Evolutionary conservation across 1,139 yeast species (phyloP).

Genomic region (Nakaseomyces kungkrabaensis): DNA sequence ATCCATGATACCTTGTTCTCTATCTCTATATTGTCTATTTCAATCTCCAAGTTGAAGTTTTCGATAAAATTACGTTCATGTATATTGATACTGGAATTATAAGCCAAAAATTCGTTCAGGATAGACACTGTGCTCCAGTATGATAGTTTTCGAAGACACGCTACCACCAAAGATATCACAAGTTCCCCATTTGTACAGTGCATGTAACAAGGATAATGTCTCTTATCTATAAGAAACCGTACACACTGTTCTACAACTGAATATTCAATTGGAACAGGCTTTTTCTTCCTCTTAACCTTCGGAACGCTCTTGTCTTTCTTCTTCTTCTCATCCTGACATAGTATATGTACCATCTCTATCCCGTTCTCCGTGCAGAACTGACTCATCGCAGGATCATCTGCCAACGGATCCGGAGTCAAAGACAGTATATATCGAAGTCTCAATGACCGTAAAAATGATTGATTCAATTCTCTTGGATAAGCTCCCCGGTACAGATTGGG

Average conservation of each 20-base stretch:
- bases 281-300: slow-evolving; percentile 60
- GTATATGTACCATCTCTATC: slow-evolving; percentile 49
- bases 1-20: slow-evolving; percentile 28
- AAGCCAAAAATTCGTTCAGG: slow-evolving; percentile 73
- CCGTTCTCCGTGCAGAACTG: slow-evolving; percentile 38
- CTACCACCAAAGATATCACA: slow-evolving; percentile 71
- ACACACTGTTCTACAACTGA: slow-evolving; percentile 50
- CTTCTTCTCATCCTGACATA: slow-evolving; percentile 41
- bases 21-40: slow-evolving; percentile 29
- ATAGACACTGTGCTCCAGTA: slow-evolving; percentile 89
- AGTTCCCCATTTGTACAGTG: slow-evolving; percentile 90
- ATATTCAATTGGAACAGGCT: slow-evolving; percentile 70
- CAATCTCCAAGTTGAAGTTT: slow-evolving; percentile 57
- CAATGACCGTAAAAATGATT: slow-evolving; percentile 59
- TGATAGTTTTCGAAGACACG: slow-evolving; percentile 73
- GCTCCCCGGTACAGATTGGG: slow-evolving; percentile 73
- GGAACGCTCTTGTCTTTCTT: slow-evolving; percentile 29
- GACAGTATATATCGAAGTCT: slow-evolving; percentile 65
- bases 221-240: slow-evolving; percentile 48
- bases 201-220: slow-evolving; percentile 61
- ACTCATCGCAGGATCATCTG: slow-evolving; percentile 13
- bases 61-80: slow-evolving; percentile 81
- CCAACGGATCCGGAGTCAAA: slow-evolving; percentile 65
- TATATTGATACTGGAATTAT: slow-evolving; percentile 67
- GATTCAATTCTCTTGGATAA: slow-evolving; percentile 69